Evolutionary conservation across 371 early-diverging fungal species (phyloP).

Genomic region (Zopfochytrium polystomum): DNA sequence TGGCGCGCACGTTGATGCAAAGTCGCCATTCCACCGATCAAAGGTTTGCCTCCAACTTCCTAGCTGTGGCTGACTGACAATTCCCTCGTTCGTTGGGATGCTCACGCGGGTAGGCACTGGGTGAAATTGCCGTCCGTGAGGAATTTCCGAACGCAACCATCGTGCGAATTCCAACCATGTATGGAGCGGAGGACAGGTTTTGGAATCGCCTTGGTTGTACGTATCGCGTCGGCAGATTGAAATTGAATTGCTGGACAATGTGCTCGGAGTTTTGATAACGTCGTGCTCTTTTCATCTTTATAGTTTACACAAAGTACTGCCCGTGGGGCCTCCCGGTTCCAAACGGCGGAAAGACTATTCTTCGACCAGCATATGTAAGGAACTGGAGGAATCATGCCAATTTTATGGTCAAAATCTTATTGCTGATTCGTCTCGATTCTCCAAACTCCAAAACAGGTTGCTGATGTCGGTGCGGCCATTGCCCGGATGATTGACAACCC

Average conservation of each 20-base stretch:
- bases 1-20: conserved; percentile 74
- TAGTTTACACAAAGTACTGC: conserved; percentile 61
- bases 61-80: neutral
- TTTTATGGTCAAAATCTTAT: too few species aligned
- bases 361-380: conserved; percentile 79
- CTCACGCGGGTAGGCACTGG: conserved; percentile 61
- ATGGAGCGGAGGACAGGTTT: conserved; percentile 91
- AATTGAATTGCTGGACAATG: conserved; percentile 3
- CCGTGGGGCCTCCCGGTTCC: conserved; percentile 52
- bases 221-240: conserved; percentile 16
- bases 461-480: conserved; percentile 87
- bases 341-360: conserved; percentile 68
- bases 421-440: too few species aligned
- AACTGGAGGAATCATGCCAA: too few species aligned
- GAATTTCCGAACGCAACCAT: conserved; percentile 90
- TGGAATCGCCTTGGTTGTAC: conserved; percentile 83
- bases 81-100: neutral
- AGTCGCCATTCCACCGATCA: conserved; percentile 73
- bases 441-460: conserved; percentile 63
- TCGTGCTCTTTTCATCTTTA: conserved; percentile 9
- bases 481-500: conserved; percentile 69
- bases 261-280: conserved; percentile 5
- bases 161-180: conserved; percentile 86
- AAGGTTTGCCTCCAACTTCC: conserved; percentile 59
- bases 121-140: conserved; percentile 84